Base-by-base conservation (phyloP, 148 eudicot genomes). In the Rhododendron williamsianum region DNA sequence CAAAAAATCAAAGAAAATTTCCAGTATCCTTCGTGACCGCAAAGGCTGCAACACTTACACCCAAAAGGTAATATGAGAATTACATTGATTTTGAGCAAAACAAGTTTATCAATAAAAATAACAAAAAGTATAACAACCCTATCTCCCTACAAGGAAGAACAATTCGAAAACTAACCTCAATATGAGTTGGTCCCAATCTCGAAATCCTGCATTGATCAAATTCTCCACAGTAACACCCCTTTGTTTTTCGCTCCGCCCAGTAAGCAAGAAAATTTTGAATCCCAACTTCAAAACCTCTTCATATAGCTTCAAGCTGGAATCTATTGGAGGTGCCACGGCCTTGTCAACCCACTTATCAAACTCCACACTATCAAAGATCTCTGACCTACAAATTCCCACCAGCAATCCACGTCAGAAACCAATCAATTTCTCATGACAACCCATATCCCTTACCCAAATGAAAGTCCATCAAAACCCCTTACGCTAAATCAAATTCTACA, bases 261-360 rank as follows among this genome's bases (percentile, higher is more conserved):
- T 95, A 38, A 96, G 86, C 84, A 96, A 86, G 89, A 96, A 87
- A 83, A 95, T 91, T 87, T 92, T 96, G 86, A 93, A 92, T 33
- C 99, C 97, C 82, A 93, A 82, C 33, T 85, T 89, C 85, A 90
- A 74, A 80, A 96, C 90, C 87, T 93, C 96, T 33, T 94, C 93
- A 84, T 96, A 96, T 38, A 96, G 96, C 91, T 89, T 91, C 91
- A 93, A 90, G 84, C 94, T 92, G 9, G 98, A 54, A 43, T 88
- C 87, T 35, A 96, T 88, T 9, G 93, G 91, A 45, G 90, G 93
- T 76, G 96, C 99, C 84, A 80, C 78, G 48, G 87, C 99, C 85
- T 90, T 90, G 35, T 90, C 95, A 49, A 94, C 98, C 99, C 99
- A 96, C 79, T 92, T 94, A 83, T 91, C 93, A 81, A 96, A 96